Evolutionary conservation across 306 rosid genomes (phyloP), one percentile per base, ranked within the genome.

Genomic region (Trichosanthes truncata): DNA sequence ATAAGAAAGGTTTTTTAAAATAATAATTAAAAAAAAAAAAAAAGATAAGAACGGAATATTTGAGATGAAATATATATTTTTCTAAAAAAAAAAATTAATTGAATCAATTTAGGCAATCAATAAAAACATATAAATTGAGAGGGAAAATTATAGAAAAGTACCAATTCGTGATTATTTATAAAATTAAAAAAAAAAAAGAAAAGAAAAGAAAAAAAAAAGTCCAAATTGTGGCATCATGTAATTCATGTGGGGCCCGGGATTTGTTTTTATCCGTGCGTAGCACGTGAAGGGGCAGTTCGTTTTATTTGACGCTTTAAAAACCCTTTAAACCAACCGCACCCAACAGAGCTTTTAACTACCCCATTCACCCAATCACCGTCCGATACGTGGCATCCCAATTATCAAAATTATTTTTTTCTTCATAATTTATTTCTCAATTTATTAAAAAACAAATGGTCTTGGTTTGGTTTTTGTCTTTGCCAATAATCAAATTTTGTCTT

Each of bases 231-330:
- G 33, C 33, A 29, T 29, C 33, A 29, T 65, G 46, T 36, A 66
- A 36, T 36, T 66, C 1, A 66, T 5, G 74, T 4, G 48, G 74
- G 74, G 7, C 29, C 74, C 17, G 3, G 26, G 49, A 1, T 62
- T 62, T 62, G 69, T 62, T 31, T 62, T 31, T 29, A 62, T 62
- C 21, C 41, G 41, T 67, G 74, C 18, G 74, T 9, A 67, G 1
- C 74, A 67, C 51, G 74, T 67, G 74, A 67, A 67, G 74, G 74
- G 49, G 74, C 49, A 67, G 49, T 67, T 67, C 29, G 74, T 38
- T 67, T 67, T 67, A 67, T 67, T 67, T 40, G 26, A 63, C 23
- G 71, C 45, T 63, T 61, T 31, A 29, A n/a, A n/a, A n/a, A 61
- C 20, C 40, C 68, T 61, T 14, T 63, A 33, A 63, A 31, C 72